Base-by-base conservation (phyloP, 2,329 filamentous ascomycete species). In the Lasiodiplodia sp. region DNA sequence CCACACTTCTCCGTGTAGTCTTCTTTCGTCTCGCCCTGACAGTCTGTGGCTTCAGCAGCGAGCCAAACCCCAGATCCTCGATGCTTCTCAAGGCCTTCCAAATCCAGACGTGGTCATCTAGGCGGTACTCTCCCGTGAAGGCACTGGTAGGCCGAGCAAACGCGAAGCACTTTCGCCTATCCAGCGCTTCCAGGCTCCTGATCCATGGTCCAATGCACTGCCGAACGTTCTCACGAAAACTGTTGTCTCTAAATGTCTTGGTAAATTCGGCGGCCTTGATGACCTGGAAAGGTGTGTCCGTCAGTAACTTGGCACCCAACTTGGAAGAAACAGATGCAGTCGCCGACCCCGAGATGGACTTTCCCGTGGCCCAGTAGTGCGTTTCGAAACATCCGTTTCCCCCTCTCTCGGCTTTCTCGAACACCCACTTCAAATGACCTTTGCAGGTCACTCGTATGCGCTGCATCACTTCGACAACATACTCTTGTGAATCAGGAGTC, bases 101-200 rank as follows among this genome's bases (percentile, higher is more conserved):
- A 8, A 66, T 69, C 67, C 67, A 69, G 6, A 69, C 52, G 18
- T 69, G 60, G 23, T 66, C 51, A 2, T 69, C 67, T n/a, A 69
- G 23, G 7, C 51, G 60, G n/a, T 56, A 58, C 16, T 47, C 44
- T 2, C 37, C 40, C 6, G 55, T 58, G 38, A 47, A 47, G 10
- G 53, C 55, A 14, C 44, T 40, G 4, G 31, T 16, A 10, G 57
- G 44, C 11, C 67, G 49, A 28, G 57, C 31, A n/a, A 68, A 63
- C 4, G 51, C 37, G 8, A 53, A 68, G n/a, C 51, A 56, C 31
- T 56, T 58, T 12, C 67, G 47, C 34, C n/a, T 34, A 49, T 66
- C 58, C 18, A 34, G 8, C 21, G 14, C 21, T 4, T 63, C 44
- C 16, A 63, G 44, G 7, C 11, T n/a, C 16, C 23, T 31, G 40